Base-by-base conservation (phyloP, 2,329 filamentous ascomycete species). In the Xylariaceae sp. region DNA sequence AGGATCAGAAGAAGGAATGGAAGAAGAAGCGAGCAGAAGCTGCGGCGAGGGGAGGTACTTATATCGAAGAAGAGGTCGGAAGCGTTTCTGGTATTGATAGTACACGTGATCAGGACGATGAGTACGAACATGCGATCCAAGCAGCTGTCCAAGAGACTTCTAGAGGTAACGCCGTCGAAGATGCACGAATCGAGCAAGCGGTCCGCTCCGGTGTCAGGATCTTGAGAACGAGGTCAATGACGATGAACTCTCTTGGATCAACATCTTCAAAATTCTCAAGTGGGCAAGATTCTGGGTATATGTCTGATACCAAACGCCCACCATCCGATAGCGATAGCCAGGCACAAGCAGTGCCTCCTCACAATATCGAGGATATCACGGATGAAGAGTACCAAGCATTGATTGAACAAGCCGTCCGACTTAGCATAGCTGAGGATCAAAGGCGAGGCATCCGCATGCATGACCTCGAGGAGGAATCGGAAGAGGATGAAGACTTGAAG, bases 81-180 rank as follows among this genome's bases (percentile, higher is more conserved):
- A 55, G 40, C 52, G 54, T 44, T 59, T 55, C 61, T 4, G 46
- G 55, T 32, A 44, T 45, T 3, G 40, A 60, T 48, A 53, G 43
- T 26, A 44, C 49, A 29, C 54, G 40, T 45, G 64, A 67, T 10
- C 77, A 82, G n/a, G 78, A 84, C 32, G 78, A 80, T 2, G 87
- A 89, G 54, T 81, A 91, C 42, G 89, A 93, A 68, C 77, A 81
- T 42, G 90, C 90, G 1, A 93, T 95, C 55, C 81, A 80, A 50
- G 78, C 79, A 10, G 89, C 88, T 1, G 88, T 95, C 1, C 75
- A 77, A 7, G 82, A 89, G 67, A 91, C 89, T 0, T 92, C 89
- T 0, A 80, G 77, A 1, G 90, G 90, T 10, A 80, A 93, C 60
- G 68, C 79, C 0, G 79, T 84, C 19, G 89, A 95, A 70, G 91